Evolutionary conservation across 352 stramenopile species (phyloP), one percentile per base, ranked within the genome.

Genomic region (Pythium dissotocum): DNA sequence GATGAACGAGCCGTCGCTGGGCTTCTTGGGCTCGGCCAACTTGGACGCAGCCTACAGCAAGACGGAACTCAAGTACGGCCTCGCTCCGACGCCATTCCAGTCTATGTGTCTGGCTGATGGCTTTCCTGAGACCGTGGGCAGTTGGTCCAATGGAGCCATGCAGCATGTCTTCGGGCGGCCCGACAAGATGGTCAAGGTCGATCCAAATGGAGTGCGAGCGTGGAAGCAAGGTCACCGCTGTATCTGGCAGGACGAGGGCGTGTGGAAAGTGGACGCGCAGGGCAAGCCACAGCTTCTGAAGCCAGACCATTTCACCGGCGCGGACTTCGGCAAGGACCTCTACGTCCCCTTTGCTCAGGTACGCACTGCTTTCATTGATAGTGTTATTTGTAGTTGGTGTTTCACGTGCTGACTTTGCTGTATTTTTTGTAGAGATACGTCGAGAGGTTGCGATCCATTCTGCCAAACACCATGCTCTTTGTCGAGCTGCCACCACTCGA

Each of bases 1-100:
- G n/a, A 95, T 98, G 85, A 98, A 98, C 67, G 92, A 98, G 63
- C 89, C 88, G 30, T 92, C 83, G 14, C 74, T 73, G 16, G 89
- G 89, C 0, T 97, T 85, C 61, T 81, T 95, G 49, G 88, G 86
- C 9, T 65, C 94, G 5, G 33, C 75, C 6, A 77, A 96, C 61
- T 75, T 93, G 10, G 52, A n/a, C 53, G 65, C 73, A 33, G 73
- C 80, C 55, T 95, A 89, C 64, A 70, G 84, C 53, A 63, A 72
- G 1, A 72, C 70, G 52, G 82, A 93, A 30, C 75, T 95, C 54
- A 90, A 89, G 71, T 87, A 91, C 59, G 83, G 77, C 14, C 74
- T 89, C 42, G 82, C 83, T 2, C 88, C 88, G n/a, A 93, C 85
- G 30, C 85, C 86, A 18, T 93, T 95, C 60, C 75, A 95, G 59